Evolutionary conservation across 768 basidiomycete genomes (phyloP), one percentile per base, ranked within the genome.

Genomic region (Candolleomyces aberdarensis): DNA sequence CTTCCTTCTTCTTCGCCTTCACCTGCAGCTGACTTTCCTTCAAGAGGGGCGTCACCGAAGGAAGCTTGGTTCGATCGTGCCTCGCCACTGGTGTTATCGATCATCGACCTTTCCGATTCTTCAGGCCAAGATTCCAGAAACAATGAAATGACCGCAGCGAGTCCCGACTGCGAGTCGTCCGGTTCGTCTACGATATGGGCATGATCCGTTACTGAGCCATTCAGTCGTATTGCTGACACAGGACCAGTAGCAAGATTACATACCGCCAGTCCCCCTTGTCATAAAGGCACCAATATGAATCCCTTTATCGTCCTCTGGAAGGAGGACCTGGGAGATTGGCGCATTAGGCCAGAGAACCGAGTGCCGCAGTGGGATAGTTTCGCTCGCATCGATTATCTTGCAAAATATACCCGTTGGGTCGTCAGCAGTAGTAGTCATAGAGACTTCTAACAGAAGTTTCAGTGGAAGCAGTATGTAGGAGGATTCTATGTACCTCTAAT

Each of bases 251-350:
- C 36, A 11, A 36, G 36, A 36, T 2, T 6, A 36, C 36, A 36
- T 36, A 17, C 70, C 62, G 47, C 70, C 71, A 49, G 58, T 64
- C 36, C 56, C 40, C n/a, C 39, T 58, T 50, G 72, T 65, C 9
- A 83, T 54, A 71, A 88, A 86, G 2, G 83, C 82, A 52, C 85
- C 86, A 64, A 80, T 80, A 74, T 86, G 86, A 63, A 75, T 61
- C 10, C 82, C 85, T 19, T 63, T 57, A 41, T 75, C 69, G 64
- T 87, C 85, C 62, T 85, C 84, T 13, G 83, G 78, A 2, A 86
- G 75, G 59, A 67, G 73, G 50, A 87, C 80, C 60, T 82, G 74
- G 58, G 79, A 74, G 14, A 82, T 66, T 8, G 80, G 77, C 64
- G 76, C 76, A 63, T 79, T 68, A 9, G 85, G 83, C 84, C 85